phyloP scores from a whole-genome alignment of 805 yeast species.

The Wickerhamomyces subpelliculosus region DNA sequence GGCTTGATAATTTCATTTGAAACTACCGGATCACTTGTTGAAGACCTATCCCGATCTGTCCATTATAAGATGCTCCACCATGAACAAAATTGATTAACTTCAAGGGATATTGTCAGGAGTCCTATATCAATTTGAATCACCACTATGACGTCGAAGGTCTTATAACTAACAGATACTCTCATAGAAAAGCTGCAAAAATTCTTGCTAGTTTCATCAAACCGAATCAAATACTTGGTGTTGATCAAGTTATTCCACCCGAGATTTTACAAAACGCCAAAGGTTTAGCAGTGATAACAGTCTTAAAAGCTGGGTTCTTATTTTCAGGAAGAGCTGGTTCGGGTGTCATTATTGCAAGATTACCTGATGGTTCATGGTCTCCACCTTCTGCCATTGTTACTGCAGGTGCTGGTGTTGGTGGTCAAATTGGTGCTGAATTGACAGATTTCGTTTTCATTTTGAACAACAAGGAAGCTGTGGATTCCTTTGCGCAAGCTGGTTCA shows the following conservation, averaged over 20 bases:
- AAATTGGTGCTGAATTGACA: constrained; percentile 92
- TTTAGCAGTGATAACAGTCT: constrained; percentile 83
- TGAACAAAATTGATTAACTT: too few species aligned
- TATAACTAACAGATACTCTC: too few species aligned
- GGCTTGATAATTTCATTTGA: too few species aligned
- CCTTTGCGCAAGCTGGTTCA: constrained; percentile 91
- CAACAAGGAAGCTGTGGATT: constrained; percentile 79
- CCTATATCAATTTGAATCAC: too few species aligned
- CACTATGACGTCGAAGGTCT: constrained; percentile 14
- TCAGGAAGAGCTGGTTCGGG: constrained; percentile 98
- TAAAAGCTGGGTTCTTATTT: constrained; percentile 93
- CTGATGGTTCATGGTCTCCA: constrained; percentile 96
- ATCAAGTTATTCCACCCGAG: constrained; percentile 82
- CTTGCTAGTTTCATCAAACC: constrained; percentile 89
- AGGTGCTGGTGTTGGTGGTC: constrained; percentile 99
- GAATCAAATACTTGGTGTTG: constrained; percentile 86
- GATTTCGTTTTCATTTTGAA: constrained; percentile 93
- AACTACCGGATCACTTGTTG: too few species aligned
- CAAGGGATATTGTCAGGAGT: too few species aligned
- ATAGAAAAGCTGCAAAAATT: constrained; percentile 86
- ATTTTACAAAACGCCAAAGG: constrained; percentile 88
- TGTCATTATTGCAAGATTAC: constrained; percentile 85
- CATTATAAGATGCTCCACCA: neutral
- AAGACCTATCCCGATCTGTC: neutral
- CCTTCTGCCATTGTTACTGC: constrained; percentile 94